A percentile compares a stretch with the other conserved stretches of the same genome.
Conservation (phyloP, 1,284 basidiomycete genomes). For the Porodaedalea pini region DNA sequence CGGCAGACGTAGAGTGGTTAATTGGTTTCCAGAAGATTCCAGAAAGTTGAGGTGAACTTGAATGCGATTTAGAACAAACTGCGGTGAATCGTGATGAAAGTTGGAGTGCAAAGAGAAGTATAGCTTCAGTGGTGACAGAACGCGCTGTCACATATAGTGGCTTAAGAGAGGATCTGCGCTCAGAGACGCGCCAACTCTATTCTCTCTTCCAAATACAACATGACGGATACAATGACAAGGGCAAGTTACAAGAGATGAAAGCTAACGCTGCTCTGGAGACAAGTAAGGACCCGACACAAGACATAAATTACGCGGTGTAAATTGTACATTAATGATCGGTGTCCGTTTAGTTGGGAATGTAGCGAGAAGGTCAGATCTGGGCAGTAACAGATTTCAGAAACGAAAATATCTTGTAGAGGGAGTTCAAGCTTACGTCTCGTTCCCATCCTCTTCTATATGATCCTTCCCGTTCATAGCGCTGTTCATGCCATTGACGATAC, state of each 20-base stretch:
- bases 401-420: constrained; percentile 3
- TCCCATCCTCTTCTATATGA: constrained; percentile 45
- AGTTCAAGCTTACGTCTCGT: constrained; percentile 55
- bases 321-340: constrained; percentile 87
- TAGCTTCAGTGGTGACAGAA: not conserved
- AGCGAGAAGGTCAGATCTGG: constrained; percentile 81
- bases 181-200: no score
- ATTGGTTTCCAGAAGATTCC: not conserved
- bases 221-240: constrained; percentile 2
- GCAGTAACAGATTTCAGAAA: constrained; percentile 19
- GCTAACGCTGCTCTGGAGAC: constrained; percentile 51
- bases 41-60: no score
- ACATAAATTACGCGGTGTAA: constrained; percentile 92
- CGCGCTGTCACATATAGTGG: not conserved
- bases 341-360: constrained; percentile 96
- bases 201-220: not conserved
- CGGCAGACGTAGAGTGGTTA: not conserved
- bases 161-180: no score
- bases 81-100: not conserved
- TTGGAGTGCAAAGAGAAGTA: not conserved
- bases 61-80: not conserved
- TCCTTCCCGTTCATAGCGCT: constrained; percentile 26
- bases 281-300: constrained; percentile 77
- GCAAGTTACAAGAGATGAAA: not conserved
- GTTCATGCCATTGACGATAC: constrained; percentile 34